Base-by-base conservation (phyloP, 2,329 filamentous ascomycete genomes). In the Meredithiella fracta region DNA sequence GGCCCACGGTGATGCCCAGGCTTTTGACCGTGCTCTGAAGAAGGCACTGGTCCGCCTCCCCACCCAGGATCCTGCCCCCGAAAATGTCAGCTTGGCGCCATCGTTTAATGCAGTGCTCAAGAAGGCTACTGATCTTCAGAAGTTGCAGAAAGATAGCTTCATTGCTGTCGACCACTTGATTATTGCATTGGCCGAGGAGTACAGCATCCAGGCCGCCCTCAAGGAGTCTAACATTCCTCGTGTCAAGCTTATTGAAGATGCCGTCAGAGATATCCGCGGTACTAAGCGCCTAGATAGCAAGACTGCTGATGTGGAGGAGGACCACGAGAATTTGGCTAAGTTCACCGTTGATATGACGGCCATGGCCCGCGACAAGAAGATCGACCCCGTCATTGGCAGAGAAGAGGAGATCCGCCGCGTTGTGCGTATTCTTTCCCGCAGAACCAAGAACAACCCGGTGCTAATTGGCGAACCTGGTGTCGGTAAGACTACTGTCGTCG, bases 261-360 rank as follows among this genome's bases (percentile, higher is more conserved):
- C 92, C n/a, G 80, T 98, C 42, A 80, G 88, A 64, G 82, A 88
- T 58, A 95, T 98, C 63, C 84, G 92, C 61, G 92, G 92, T 59
- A 97, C 89, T 44, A 88, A 83, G 72, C 79, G 91, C 60, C 90
- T 98, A 44, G 92, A 98, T 70, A 94, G 88, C 59, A 95, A 94
- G 73, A 95, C 87, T 3, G 92, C 92, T 56, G 92, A 98, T 69
- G 82, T 84, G 0, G 92, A 97, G 69, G 77, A 85, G 64, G 91
- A 96, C 64, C 86, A 90, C 64, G 92, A 98, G 70, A 96, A 95
- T 66, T 74, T 98, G 59, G 87, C 90, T 73, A 98, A 97, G 65
- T 98, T 96, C 70, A 97, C 92, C 57, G 92, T 97, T 64, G 92
- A 98, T 70, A 94, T 98, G 89, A 98, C 92, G 9, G 78, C 86